These are phyloP conservation scores for Aspergillus wentii DNA, from an alignment of 495 filamentous ascomycete genomes.

Conservation along the genomic window DNA sequence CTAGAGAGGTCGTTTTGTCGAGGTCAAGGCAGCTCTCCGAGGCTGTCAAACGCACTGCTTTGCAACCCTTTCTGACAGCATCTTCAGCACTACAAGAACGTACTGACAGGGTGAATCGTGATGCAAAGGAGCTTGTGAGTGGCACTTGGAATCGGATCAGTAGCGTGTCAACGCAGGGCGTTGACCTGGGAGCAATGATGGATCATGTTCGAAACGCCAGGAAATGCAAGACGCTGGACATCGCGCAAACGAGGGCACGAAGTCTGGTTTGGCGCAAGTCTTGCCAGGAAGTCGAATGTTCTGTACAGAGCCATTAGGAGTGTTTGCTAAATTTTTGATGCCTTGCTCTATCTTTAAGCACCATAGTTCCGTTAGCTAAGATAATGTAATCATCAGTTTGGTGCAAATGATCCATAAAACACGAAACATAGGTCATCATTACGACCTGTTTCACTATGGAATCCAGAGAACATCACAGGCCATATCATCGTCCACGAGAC, in stretches of 20 bases:
- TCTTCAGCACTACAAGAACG: slow-evolving; percentile 27
- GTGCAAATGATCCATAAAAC: too few relatives aligned
- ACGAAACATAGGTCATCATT: too few relatives aligned
- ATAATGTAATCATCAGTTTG: too few relatives aligned
- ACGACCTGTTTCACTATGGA: too few relatives aligned
- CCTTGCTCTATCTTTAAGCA: slow-evolving; percentile 5
- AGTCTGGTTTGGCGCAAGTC: slow-evolving; percentile 22
- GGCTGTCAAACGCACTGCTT: slow-evolving; percentile 26
- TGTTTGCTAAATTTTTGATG: background rate
- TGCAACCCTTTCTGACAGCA: slow-evolving; percentile 29
- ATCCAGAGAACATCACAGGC: too few relatives aligned
- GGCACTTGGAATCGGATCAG: slow-evolving; percentile 26
- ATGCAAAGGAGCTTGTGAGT: slow-evolving; percentile 24
- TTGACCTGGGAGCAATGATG: slow-evolving; percentile 24
- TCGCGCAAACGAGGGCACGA: slow-evolving; percentile 34
- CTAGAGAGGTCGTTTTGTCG: slow-evolving; percentile 25
- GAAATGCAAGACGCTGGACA: slow-evolving; percentile 28
- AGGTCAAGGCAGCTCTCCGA: slow-evolving; percentile 35
- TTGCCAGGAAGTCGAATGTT: slow-evolving; percentile 8
- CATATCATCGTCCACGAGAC: too few relatives aligned
- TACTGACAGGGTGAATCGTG: slow-evolving; percentile 23
- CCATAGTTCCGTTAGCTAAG: background rate
- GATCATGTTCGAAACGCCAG: slow-evolving; percentile 27
- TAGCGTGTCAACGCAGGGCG: slow-evolving; percentile 12
- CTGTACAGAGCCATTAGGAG: background rate